A percentile compares a stretch with the other conserved stretches of the same genome.
phyloP scores from a whole-genome alignment of 306 rosid species.

The Pyrus bretschneideri region DNA sequence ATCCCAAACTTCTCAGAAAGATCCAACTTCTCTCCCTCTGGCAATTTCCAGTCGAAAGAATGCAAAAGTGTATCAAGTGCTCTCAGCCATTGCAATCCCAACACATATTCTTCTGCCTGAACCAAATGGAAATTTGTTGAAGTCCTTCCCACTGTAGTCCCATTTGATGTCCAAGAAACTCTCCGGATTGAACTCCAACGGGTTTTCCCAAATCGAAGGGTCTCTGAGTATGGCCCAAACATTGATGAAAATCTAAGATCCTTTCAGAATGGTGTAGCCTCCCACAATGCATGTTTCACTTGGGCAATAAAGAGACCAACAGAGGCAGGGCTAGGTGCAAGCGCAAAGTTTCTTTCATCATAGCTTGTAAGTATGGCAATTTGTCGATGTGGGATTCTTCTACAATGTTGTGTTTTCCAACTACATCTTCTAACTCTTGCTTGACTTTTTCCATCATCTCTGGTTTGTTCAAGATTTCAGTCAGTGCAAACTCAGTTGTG shows the following conservation, averaged over 20 bases:
- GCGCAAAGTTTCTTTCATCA: conserved; percentile 63
- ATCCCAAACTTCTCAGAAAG: conserved; percentile 42
- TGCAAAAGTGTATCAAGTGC: conserved; percentile 51
- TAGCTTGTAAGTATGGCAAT: conserved; percentile 50
- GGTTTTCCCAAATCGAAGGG: conserved; percentile 51
- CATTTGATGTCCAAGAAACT: conserved; percentile 44
- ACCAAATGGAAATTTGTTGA: conserved; percentile 61
- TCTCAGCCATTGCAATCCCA: conserved; percentile 64
- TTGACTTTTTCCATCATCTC: conserved; percentile 36
- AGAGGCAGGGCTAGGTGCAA: conserved; percentile 55
- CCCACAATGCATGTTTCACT: conserved; percentile 34
- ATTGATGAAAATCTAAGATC: conserved; percentile 43
- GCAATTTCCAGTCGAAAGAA: conserved; percentile 53
- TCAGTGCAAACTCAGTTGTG: conserved; percentile 54
- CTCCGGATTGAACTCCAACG: conserved; percentile 51
- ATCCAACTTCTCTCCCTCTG: conserved; percentile 12
- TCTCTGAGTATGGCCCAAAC: conserved; percentile 81
- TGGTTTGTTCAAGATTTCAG: conserved; percentile 46
- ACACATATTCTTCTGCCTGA: conserved; percentile 75
- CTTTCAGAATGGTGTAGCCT: conserved; percentile 56
- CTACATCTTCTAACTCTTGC: conserved; percentile 33
- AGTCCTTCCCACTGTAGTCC: conserved; percentile 57
- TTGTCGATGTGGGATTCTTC: conserved; percentile 59
- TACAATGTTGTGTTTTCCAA: conserved; percentile 46
- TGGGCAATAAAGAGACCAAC: conserved; percentile 45